Evolutionary conservation across 805 yeast genomes (phyloP), one percentile per base, ranked within the genome.

Genomic region (Wickerhamomyces silvicola): DNA sequence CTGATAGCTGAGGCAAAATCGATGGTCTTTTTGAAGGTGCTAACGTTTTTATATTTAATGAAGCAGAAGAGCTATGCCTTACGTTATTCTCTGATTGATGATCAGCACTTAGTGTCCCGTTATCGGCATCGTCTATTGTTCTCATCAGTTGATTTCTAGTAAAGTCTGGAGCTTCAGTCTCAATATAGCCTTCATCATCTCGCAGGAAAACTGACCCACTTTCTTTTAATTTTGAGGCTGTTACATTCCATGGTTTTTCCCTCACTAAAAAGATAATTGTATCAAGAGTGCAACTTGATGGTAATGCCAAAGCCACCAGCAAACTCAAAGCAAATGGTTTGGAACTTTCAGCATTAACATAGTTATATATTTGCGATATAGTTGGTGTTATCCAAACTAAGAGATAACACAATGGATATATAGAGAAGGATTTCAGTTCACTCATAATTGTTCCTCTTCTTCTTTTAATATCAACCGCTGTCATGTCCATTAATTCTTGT

Each of bases 271-370:
- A 86, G 13, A 86, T 94, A 15, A 74, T 37, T 0, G 86, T 68
- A 50, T 87, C 94, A 14, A 86, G 74, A 15, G 77, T 65, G 38
- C 95, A 86, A 54, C 80, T 80, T 46, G 81, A 66, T 2, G 95
- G 88, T 52, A 82, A 83, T 62, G 78, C 74, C 37, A 78, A 75
- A 0, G 90, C 82, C 11, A 81, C 74, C 10, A 38, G 25, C 7
- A 43, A 6, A 1, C 28, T 13, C 2, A 47, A 26, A 0, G 18
- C 37, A 21, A 29, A 42, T 1, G 50, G 43, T 7, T 30, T 19
- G 2, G 13, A 7, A 6, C 12, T 24, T 2, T 11, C 4, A 8
- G 15, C 21, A 12, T n/a, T 11, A 8, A 22, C 19, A 31, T 37
- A 41, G 31, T 27, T 28, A 34, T 36, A 33, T 0, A 42, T 24